A percentile compares a stretch with the other conserved stretches of the same genome.
These are phyloP conservation scores for Clonostachys rhizophaga DNA, from an alignment of 2,329 filamentous ascomycete species.

Conservation along the genomic window DNA sequence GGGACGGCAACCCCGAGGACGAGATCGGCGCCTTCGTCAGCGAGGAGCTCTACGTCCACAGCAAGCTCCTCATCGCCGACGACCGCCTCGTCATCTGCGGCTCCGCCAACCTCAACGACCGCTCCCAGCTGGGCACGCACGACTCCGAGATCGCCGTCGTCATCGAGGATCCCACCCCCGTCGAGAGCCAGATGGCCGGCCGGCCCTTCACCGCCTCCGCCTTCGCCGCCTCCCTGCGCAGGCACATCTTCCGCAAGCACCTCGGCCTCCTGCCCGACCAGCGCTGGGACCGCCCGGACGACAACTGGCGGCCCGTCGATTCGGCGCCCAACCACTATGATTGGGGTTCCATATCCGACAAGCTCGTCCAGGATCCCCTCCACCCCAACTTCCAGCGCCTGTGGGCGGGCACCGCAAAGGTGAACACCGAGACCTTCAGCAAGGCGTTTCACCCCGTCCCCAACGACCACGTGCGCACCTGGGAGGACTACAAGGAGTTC, in stretches of 20 bases:
- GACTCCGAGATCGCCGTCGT: constrained; percentile 89
- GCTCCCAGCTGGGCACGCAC: constrained; percentile 75
- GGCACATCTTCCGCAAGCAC: constrained; percentile 88
- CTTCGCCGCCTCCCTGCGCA: constrained; percentile 76
- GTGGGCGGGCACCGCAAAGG: constrained; percentile 69
- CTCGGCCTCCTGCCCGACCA: constrained; percentile 78
- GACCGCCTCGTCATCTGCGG: constrained; percentile 80
- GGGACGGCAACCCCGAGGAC: constrained; percentile 47
- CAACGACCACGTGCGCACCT: constrained; percentile 61
- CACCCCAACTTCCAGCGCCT: constrained; percentile 61
- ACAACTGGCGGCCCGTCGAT: constrained; percentile 73
- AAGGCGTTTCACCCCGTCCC: constrained; percentile 80
- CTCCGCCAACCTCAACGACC: constrained; percentile 54
- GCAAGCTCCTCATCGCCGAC: constrained; percentile 75
- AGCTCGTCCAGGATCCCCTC: constrained; percentile 71
- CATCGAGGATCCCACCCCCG: constrained; percentile 69
- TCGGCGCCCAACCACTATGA: constrained; percentile 69
- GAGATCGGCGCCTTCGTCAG: constrained; percentile 59
- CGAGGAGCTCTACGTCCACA: constrained; percentile 60
- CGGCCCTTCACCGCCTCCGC: constrained; percentile 65
- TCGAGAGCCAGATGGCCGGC: constrained; percentile 72
- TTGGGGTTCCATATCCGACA: constrained; percentile 63
- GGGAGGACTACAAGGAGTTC: constrained; percentile 70
- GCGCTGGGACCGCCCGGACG: constrained; percentile 58
- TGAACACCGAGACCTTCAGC: constrained; percentile 77